Conservation (phyloP, 768 basidiomycete species). For the Fistulinella prunicolor region DNA sequence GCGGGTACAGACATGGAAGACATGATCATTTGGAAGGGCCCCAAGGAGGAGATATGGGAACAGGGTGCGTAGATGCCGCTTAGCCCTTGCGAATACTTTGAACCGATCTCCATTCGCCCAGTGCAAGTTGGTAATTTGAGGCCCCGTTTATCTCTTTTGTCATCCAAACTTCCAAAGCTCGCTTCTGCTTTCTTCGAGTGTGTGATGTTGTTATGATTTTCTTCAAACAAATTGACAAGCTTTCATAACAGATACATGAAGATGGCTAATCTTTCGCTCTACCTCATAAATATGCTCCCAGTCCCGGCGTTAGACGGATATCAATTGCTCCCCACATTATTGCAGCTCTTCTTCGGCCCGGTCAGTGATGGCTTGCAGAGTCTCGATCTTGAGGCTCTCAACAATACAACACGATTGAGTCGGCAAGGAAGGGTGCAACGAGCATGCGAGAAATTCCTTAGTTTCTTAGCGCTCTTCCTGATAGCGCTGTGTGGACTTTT, state of each 20-base stretch:
- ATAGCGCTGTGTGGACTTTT: slow-evolving; percentile 22
- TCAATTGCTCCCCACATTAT: slow-evolving; percentile 44
- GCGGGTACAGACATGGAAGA: slow-evolving; percentile 17
- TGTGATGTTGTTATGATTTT: slow-evolving; percentile 24
- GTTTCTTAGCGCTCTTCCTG: slow-evolving; percentile 19
- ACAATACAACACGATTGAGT: not conserved
- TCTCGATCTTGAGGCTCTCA: slow-evolving; percentile 23
- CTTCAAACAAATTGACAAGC: no score
- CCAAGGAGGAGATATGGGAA: slow-evolving; percentile 59
- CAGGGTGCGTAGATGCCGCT: slow-evolving; percentile 46
- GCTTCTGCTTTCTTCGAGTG: slow-evolving; percentile 51
- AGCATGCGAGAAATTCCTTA: slow-evolving; percentile 15
- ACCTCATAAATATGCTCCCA: slow-evolving; percentile 79
- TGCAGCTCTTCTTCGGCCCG: slow-evolving; percentile 22
- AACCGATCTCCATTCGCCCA: slow-evolving; percentile 20
- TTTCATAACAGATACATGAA: slow-evolving; percentile 59
- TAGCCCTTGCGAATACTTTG: not conserved
- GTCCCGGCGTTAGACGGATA: slow-evolving; percentile 69
- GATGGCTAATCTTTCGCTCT: slow-evolving; percentile 73
- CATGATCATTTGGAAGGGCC: slow-evolving; percentile 73
- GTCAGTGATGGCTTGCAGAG: not conserved
- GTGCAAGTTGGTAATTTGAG: slow-evolving; percentile 51
- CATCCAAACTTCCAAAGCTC: slow-evolving; percentile 23
- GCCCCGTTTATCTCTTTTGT: slow-evolving; percentile 32
- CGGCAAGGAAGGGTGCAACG: slow-evolving; percentile 15